A percentile compares a stretch with the other conserved stretches of the same genome.
Conservation (phyloP, 306 rosid species). For the Dalbergia oliveri region DNA sequence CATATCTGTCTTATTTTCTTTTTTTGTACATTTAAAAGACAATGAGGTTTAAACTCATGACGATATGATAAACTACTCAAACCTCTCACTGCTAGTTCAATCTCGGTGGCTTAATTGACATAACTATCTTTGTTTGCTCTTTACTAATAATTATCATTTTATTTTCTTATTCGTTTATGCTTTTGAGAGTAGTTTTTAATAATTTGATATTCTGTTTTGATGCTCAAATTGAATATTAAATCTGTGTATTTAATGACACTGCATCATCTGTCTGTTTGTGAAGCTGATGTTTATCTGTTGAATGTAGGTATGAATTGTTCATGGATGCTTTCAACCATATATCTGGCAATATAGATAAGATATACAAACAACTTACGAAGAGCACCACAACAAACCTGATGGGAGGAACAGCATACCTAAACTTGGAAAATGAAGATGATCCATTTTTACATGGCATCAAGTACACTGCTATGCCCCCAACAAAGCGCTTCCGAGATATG, state of each 20-base stretch:
- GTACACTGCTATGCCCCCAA: slow-evolving; percentile 99
- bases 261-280: slow-evolving; percentile 31
- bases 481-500: slow-evolving; percentile 99
- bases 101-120: no score
- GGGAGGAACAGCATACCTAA: slow-evolving; percentile 93
- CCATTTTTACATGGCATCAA: slow-evolving; percentile 95
- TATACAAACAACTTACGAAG: slow-evolving; percentile 92
- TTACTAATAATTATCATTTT: background rate
- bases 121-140: no score
- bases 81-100: no score
- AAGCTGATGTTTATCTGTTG: slow-evolving; percentile 46
- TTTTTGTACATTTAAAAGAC: no score
- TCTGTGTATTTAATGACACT: slow-evolving; percentile 6
- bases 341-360: slow-evolving; percentile 81
- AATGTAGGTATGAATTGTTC: slow-evolving; percentile 80
- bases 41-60: no score
- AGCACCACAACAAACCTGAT: slow-evolving; percentile 92
- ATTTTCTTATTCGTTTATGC: background rate
- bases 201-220: background rate
- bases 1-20: no score
- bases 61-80: no score
- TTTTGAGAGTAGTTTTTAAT: background rate
- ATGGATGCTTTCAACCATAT: slow-evolving; percentile 95
- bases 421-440: slow-evolving; percentile 97
- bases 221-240: slow-evolving; percentile 1